These are phyloP conservation scores for Alternaria arbusti DNA, from an alignment of 2,329 filamentous ascomycete species.

Conservation along the genomic window DNA sequence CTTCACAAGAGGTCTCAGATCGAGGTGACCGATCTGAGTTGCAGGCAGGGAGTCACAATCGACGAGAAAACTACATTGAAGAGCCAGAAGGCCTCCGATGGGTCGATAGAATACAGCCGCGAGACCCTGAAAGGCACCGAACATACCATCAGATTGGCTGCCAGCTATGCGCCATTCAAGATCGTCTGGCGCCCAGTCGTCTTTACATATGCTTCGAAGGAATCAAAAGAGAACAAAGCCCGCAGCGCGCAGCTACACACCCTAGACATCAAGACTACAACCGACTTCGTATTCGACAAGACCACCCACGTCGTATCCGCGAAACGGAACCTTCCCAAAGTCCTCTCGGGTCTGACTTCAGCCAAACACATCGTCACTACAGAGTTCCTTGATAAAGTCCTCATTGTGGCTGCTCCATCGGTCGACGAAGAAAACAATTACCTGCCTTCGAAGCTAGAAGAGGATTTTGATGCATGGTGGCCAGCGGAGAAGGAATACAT, in stretches of 20 bases:
- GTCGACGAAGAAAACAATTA: conserved; percentile 53
- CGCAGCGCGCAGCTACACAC: conserved; percentile 73
- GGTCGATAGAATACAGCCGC: conserved; percentile 32
- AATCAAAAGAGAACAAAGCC: conserved; percentile 59
- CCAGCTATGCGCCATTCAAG: conserved; percentile 69
- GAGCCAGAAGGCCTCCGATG: conserved; percentile 58
- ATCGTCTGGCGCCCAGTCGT: conserved; percentile 81
- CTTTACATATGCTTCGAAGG: conserved; percentile 80
- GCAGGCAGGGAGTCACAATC: conserved; percentile 79
- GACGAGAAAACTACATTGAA: conserved; percentile 73
- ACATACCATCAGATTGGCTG: conserved; percentile 75
- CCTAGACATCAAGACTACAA: conserved; percentile 85
- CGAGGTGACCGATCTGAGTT: conserved; percentile 78
- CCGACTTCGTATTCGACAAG: conserved; percentile 70
- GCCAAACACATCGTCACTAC: conserved; percentile 77
- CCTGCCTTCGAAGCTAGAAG: conserved; percentile 68
- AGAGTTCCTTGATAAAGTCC: conserved; percentile 75
- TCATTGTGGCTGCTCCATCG: conserved; percentile 61
- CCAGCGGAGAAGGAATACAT: conserved; percentile 75
- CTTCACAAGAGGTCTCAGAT: conserved; percentile 71
- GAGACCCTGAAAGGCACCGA: conserved; percentile 43
- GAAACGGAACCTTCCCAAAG: conserved; percentile 88
- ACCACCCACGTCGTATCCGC: conserved; percentile 90
- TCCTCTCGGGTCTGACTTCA: conserved; percentile 84
- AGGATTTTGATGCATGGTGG: conserved; percentile 80